These are phyloP conservation scores for Phytophthora pinifolia DNA, from an alignment of 352 stramenopile genomes.

Conservation along the genomic window DNA sequence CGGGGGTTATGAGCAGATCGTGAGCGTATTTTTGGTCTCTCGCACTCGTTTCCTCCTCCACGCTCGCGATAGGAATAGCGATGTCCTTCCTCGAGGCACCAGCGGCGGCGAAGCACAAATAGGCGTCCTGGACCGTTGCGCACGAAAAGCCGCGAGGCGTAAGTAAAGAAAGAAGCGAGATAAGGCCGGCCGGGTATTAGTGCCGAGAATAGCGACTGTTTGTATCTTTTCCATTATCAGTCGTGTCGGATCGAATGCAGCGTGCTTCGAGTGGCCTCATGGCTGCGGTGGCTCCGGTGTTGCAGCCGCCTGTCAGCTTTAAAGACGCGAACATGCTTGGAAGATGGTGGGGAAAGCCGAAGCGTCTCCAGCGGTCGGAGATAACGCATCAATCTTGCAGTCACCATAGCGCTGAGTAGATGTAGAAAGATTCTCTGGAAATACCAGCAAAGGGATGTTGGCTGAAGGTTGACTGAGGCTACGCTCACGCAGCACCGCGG, in stretches of 20 bases:
- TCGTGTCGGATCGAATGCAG: conserved; percentile 1
- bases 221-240: conserved; percentile 13
- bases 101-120: conserved; percentile 10
- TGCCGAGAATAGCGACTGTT: conserved; percentile 2
- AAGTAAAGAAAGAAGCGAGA: conserved; percentile 41
- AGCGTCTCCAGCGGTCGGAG: too few relatives aligned
- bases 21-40: conserved; percentile 25
- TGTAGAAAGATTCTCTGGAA: too few relatives aligned
- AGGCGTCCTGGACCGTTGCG: conserved; percentile 11
- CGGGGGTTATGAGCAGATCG: conserved; percentile 20
- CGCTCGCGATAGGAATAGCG: conserved; percentile 29
- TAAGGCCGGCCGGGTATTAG: conserved; percentile 18
- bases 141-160: conserved; percentile 21
- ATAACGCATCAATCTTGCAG: too few relatives aligned
- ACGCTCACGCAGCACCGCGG: too few relatives aligned
- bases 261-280: not conserved
- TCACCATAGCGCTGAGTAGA: too few relatives aligned
- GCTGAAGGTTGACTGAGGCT: too few relatives aligned
- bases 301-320: too few relatives aligned
- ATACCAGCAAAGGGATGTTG: too few relatives aligned
- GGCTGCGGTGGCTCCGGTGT: too few relatives aligned
- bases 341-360: too few relatives aligned
- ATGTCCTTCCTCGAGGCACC: not conserved
- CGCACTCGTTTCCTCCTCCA: conserved; percentile 27
- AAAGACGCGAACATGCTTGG: too few relatives aligned